A percentile compares a stretch with the other conserved stretches of the same genome.
phyloP scores from a whole-genome alignment of 805 yeast species.

The Yamadazyma akitaensis region DNA sequence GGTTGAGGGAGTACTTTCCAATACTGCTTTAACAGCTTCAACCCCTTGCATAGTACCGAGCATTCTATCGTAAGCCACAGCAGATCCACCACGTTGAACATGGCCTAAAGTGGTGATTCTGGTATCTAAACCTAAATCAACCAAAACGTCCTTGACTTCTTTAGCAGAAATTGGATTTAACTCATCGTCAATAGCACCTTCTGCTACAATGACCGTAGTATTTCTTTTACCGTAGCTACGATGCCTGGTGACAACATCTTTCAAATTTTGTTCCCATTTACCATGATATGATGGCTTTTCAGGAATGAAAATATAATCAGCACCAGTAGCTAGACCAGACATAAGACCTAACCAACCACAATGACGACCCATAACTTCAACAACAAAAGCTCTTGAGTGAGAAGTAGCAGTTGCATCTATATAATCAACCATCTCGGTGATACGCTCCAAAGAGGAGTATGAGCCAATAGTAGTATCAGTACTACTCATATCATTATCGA shows the following conservation, averaged over 20 bases:
- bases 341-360: constrained; percentile 85
- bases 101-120: constrained; percentile 77
- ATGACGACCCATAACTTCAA: constrained; percentile 87
- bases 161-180: constrained; percentile 63
- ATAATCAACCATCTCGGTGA: constrained; percentile 72
- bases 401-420: constrained; percentile 83
- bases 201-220: constrained; percentile 78
- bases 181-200: constrained; percentile 74
- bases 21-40: constrained; percentile 73
- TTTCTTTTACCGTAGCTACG: constrained; percentile 71
- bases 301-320: constrained; percentile 78
- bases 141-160: constrained; percentile 64
- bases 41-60: constrained; percentile 80
- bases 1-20: constrained; percentile 64
- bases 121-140: constrained; percentile 68
- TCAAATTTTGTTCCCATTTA: constrained; percentile 67
- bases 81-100: constrained; percentile 81
- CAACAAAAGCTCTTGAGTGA: constrained; percentile 78
- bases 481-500: constrained; percentile 82
- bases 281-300: constrained; percentile 66
- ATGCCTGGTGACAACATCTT: constrained; percentile 60
- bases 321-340: constrained; percentile 79
- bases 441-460: constrained; percentile 71
- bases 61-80: constrained; percentile 70
- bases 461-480: constrained; percentile 84